Percentiles rank a stretch among this genome's conserved stretches.
Conservation (phyloP, 1,139 yeast genomes). For the Kazachstania sp. region DNA sequence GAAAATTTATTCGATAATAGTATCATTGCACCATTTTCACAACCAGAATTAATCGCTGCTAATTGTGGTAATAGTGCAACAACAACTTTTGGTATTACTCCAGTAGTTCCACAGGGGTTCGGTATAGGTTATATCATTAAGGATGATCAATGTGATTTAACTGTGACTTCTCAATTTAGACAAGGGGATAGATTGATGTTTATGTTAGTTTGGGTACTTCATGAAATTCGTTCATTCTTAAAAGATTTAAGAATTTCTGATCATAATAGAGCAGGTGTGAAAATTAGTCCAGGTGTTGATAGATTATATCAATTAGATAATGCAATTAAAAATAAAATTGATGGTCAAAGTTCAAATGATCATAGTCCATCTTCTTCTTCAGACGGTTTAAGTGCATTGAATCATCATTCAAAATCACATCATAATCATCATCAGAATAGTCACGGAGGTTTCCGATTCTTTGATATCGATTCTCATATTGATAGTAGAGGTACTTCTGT, state of each 20-base stretch:
- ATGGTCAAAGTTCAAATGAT: neutral
- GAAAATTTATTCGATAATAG: constrained; percentile 34
- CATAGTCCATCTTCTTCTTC: neutral
- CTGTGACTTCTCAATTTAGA: constrained; percentile 59
- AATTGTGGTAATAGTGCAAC: constrained; percentile 79
- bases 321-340: constrained; percentile 13
- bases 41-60: constrained; percentile 39
- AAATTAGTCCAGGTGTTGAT: constrained; percentile 31
- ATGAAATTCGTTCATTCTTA: constrained; percentile 44
- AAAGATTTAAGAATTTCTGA: constrained; percentile 32
- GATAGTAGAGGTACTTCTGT: constrained; percentile 24
- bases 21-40: constrained; percentile 39
- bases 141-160: constrained; percentile 55
- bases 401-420: constrained; percentile 5
- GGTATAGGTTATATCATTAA: constrained; percentile 72
- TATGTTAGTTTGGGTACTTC: constrained; percentile 53
- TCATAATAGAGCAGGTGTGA: constrained; percentile 32
- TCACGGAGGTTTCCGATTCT: constrained; percentile 62
- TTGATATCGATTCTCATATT: constrained; percentile 52
- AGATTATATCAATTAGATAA: constrained; percentile 29
- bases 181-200: constrained; percentile 62
- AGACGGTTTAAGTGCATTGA: neutral
- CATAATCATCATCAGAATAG: constrained; percentile 14
- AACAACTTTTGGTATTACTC: constrained; percentile 65
- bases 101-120: constrained; percentile 66